Base-by-base conservation (phyloP, 2,329 filamentous ascomycete genomes). In the Pezicula radicicola region DNA sequence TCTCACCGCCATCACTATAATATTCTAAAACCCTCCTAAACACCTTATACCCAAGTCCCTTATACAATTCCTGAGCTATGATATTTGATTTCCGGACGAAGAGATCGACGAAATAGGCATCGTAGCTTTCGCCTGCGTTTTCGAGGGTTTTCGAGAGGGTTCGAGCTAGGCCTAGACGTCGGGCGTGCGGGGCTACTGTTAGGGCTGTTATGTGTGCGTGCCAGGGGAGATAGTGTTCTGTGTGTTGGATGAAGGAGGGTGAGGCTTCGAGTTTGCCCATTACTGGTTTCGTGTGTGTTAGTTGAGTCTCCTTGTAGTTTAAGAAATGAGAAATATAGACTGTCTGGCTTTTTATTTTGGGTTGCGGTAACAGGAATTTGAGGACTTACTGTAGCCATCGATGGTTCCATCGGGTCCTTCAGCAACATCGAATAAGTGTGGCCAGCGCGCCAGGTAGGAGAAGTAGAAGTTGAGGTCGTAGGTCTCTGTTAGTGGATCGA, bases 191-290 rank as follows among this genome's bases (percentile, higher is more conserved):
- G 0, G 93, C 87, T 18, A 99, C 90, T 0, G 94, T 97, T 48
- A 99, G 78, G 35, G 93, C 94, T 4, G 94, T 99, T 67, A 99
- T 96, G 72, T 99, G 94, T 18, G 91, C 93, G 74, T 99, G 94
- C 90, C 91, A 97, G n/a, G 93, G 93, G n/a, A 96, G 87, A 73
- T 95, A 96, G 73, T 97, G 91, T 64, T 87, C 80, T 46, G 90
- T 94, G 64, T 84, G 84, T 54, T 83, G 79, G 68, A 88, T 82
- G 49, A 85, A 84, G 42, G 89, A 77, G 15, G 89, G 87, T 50
- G 91, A 95, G 58, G 91, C 86, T 75, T 97, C 93, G 55, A 96
- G 82, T 75, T 99, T 99, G 67, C 93, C 94, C 83, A 99, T 96
- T 68, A 99, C 92, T 18, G 50, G 40, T 16, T 49, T 27, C 4